Percentiles rank a stretch among this genome's conserved stretches.
These are phyloP conservation scores for Claviceps arundinis DNA, from an alignment of 2,329 filamentous ascomycete genomes.

Conservation along the genomic window DNA sequence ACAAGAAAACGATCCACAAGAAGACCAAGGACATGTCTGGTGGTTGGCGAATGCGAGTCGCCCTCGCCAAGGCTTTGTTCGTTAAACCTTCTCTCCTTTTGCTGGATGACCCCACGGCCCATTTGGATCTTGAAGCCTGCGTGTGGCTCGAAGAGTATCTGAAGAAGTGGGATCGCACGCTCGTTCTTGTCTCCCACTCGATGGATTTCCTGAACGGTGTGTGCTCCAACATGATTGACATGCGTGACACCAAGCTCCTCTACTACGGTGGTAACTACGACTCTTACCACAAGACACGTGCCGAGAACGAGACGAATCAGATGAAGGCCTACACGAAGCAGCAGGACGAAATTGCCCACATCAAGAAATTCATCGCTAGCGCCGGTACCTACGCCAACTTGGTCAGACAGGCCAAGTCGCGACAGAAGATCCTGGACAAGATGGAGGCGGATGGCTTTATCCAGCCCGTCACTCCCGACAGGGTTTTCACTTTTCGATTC, in stretches of 20 bases:
- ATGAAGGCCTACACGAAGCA: constrained; percentile 99
- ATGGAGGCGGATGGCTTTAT: constrained; percentile 99
- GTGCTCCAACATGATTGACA: constrained; percentile 96
- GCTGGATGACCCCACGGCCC: constrained; percentile 94
- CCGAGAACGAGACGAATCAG: constrained; percentile 94
- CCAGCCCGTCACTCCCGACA: constrained; percentile 72
- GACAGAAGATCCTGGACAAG: constrained; percentile 99
- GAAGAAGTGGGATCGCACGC: constrained; percentile 98
- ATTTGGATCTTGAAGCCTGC: constrained; percentile 98
- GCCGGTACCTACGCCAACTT: constrained; percentile 99
- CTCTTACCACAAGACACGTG: constrained; percentile 86
- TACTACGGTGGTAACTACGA: constrained; percentile 99
- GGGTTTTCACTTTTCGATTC: constrained; percentile 94
- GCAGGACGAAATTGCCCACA: constrained; percentile 97
- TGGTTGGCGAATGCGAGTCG: constrained; percentile 99
- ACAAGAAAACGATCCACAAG: constrained; percentile 95
- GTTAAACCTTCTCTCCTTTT: constrained; percentile 93
- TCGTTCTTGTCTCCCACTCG: constrained; percentile 92
- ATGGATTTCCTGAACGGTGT: constrained; percentile 99
- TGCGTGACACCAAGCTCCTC: constrained; percentile 74
- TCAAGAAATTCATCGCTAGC: constrained; percentile 99
- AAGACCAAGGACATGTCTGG: constrained; percentile 99
- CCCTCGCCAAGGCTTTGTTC: constrained; percentile 92
- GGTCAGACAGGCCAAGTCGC: constrained; percentile 95
- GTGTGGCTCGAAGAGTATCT: constrained; percentile 99